Percentiles rank a stretch among this genome's conserved stretches.
Conservation (phyloP, 2,329 filamentous ascomycete species). For the Xylariaceae sp. region DNA sequence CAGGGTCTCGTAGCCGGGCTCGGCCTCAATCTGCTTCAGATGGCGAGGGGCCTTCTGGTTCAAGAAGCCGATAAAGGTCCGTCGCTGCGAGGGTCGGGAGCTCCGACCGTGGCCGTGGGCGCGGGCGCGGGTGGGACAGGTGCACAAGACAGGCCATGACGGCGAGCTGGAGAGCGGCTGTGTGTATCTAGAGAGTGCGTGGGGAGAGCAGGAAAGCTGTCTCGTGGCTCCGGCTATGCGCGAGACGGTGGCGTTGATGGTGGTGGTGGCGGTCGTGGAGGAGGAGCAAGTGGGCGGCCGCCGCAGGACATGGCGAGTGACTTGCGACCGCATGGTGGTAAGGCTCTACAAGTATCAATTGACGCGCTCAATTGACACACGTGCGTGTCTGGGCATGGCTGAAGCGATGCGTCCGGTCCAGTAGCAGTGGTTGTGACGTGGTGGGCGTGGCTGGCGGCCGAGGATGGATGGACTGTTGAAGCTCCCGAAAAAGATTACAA, state of each 20-base stretch:
- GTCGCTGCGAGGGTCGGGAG: constrained; percentile 34
- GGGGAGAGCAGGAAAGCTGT: constrained; percentile 11
- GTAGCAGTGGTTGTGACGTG: too few relatives aligned
- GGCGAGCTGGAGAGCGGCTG: constrained; percentile 8
- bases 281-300: constrained; percentile 28
- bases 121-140: constrained; percentile 21
- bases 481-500: too few relatives aligned
- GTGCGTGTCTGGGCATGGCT: too few relatives aligned
- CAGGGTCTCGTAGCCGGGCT: constrained; percentile 69
- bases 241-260: background rate
- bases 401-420: too few relatives aligned
- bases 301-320: constrained; percentile 38
- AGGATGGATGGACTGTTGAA: too few relatives aligned
- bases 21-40: constrained; percentile 59
- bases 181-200: background rate
- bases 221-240: too few relatives aligned
- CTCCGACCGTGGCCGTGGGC: constrained; percentile 28
- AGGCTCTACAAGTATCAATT: too few relatives aligned
- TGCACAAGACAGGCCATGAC: constrained; percentile 1
- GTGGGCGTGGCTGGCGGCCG: too few relatives aligned
- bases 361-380: too few relatives aligned
- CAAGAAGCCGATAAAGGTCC: constrained; percentile 58
- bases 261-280: background rate
- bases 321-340: constrained; percentile 34
- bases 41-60: constrained; percentile 57